These are phyloP conservation scores for Penicillium griseofulvum DNA, from an alignment of 2,329 filamentous ascomycete species.

Conservation along the genomic window DNA sequence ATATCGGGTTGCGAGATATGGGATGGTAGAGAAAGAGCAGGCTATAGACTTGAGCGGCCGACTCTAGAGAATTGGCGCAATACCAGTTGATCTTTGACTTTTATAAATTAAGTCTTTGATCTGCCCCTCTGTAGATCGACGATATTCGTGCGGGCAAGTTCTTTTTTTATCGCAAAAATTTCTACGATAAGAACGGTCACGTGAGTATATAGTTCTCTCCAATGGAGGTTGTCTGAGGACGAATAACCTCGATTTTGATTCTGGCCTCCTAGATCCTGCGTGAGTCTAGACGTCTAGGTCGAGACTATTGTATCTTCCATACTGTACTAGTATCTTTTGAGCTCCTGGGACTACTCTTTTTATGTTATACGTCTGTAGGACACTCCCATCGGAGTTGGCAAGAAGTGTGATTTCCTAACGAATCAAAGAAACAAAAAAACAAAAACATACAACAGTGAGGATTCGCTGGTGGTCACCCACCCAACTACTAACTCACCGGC, in stretches of 20 bases:
- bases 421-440: no score
- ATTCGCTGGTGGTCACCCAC: no score
- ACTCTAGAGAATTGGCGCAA: not conserved
- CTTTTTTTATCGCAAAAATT: slow-evolving; percentile 6
- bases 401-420: no score
- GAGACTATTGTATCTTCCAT: no score
- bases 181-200: slow-evolving; percentile 2
- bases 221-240: not conserved
- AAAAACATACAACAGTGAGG: no score
- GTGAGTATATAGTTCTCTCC: not conserved
- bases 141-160: slow-evolving; percentile 1
- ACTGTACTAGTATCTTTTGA: no score
- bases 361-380: no score
- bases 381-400: no score
- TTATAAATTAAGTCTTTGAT: not conserved
- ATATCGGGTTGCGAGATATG: not conserved
- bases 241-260: not conserved
- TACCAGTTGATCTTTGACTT: not conserved
- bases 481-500: no score
- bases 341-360: no score
- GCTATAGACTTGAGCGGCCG: not conserved
- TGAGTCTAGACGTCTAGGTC: no score
- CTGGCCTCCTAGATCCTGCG: no score
- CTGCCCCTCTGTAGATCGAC: slow-evolving; percentile 10
- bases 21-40: not conserved